A percentile compares a stretch with the other conserved stretches of the same genome.
Conservation (phyloP, 768 basidiomycete genomes). For the Termitomyces sp. region DNA sequence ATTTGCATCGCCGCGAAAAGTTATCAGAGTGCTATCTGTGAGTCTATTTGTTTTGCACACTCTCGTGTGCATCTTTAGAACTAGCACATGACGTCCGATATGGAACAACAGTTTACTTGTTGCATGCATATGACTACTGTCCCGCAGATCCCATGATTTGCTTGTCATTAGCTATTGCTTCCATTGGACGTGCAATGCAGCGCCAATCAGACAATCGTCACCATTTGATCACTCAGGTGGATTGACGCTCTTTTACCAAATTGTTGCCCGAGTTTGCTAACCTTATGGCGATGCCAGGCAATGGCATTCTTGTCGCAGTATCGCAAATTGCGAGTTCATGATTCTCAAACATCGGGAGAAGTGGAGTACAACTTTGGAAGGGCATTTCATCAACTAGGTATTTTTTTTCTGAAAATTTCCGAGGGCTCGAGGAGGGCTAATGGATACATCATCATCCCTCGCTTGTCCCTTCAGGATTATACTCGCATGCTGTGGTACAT, state of each 20-base stretch:
- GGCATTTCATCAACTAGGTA: slow-evolving; percentile 90
- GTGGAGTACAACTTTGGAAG: slow-evolving; percentile 93
- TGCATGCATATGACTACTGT: slow-evolving; percentile 84
- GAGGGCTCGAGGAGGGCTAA: too few relatives aligned
- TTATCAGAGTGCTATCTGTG: slow-evolving; percentile 89
- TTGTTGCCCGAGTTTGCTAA: not conserved
- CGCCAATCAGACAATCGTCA: slow-evolving; percentile 93
- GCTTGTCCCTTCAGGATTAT: slow-evolving; percentile 47
- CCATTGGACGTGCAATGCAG: slow-evolving; percentile 87
- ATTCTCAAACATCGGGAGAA: slow-evolving; percentile 49
- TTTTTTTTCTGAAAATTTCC: slow-evolving; percentile 11
- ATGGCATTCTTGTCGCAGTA: slow-evolving; percentile 85
- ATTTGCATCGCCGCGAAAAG: slow-evolving; percentile 80
- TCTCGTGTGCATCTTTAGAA: not conserved
- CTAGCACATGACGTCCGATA: not conserved
- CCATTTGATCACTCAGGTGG: slow-evolving; percentile 71
- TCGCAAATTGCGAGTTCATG: slow-evolving; percentile 49
- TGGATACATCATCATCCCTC: too few relatives aligned
- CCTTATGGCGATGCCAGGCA: slow-evolving; percentile 37
- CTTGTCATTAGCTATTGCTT: slow-evolving; percentile 76
- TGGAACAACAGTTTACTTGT: slow-evolving; percentile 42
- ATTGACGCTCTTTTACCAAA: not conserved
- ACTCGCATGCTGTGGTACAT: slow-evolving; percentile 77
- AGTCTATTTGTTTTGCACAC: slow-evolving; percentile 21
- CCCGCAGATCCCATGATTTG: slow-evolving; percentile 83